phyloP scores from a whole-genome alignment of 164 flowering plant genomes.

The Annona squamosa region DNA sequence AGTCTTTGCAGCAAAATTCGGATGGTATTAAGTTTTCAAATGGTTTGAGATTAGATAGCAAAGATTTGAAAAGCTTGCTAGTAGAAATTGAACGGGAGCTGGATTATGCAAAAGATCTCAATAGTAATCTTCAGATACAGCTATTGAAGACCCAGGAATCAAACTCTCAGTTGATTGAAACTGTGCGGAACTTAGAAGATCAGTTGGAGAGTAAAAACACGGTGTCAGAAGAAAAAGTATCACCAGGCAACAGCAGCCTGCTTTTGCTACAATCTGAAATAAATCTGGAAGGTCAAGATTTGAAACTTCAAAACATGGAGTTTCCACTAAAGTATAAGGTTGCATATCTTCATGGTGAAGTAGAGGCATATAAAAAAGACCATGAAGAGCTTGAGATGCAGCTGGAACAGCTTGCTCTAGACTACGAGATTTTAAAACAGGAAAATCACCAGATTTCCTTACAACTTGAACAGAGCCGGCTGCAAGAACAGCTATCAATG shows the following conservation, averaged over 20 bases:
- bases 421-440: conserved; percentile 73
- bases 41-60: conserved; percentile 35
- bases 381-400: conserved; percentile 65
- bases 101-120: conserved; percentile 63
- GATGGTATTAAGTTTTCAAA: conserved; percentile 29
- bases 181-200: conserved; percentile 77
- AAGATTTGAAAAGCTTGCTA: conserved; percentile 42
- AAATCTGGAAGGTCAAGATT: conserved; percentile 10
- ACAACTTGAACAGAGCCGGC: conserved; percentile 55
- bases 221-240: conserved; percentile 22
- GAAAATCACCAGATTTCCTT: conserved; percentile 62
- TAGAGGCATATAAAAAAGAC: conserved; percentile 64
- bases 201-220: conserved; percentile 55
- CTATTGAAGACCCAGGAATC: conserved; percentile 91
- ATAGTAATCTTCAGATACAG: conserved; percentile 67
- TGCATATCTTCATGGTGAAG: conserved; percentile 45
- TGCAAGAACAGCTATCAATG: conserved; percentile 61
- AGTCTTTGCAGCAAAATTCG: conserved; percentile 27
- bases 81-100: conserved; percentile 80
- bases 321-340: conserved; percentile 49
- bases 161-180: conserved; percentile 72
- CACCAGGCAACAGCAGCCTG: conserved; percentile 2
- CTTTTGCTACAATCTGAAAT: conserved; percentile 11
- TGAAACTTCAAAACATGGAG: conserved; percentile 30
- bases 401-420: conserved; percentile 68